Evolutionary conservation across 148 eudicot species (phyloP).

Genomic region (Rheum nobile): DNA sequence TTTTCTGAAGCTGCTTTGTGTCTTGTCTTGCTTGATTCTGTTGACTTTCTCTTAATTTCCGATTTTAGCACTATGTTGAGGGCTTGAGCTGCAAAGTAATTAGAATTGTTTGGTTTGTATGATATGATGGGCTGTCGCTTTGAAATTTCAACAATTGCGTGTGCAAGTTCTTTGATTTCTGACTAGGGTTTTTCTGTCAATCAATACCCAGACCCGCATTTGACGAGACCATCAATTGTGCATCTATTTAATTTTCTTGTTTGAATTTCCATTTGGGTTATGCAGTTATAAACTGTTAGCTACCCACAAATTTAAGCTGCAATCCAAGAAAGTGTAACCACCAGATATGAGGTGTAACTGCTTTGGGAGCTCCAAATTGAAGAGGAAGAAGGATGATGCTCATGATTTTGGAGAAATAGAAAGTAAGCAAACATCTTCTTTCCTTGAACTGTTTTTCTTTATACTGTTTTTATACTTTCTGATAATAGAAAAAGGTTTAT

Average conservation of each 20-base stretch:
- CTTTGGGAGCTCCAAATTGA: conserved; percentile 6
- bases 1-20: neutral
- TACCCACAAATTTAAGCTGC: neutral
- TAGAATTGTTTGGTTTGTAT: neutral
- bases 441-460: neutral
- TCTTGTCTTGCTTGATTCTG: neutral
- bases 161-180: neutral
- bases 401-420: neutral
- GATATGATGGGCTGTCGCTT: neutral
- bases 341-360: neutral
- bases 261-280: neutral
- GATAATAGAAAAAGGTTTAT: neutral
- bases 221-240: neutral
- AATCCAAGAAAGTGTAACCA: neutral
- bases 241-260: neutral
- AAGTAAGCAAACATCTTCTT: neutral
- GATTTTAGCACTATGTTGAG: neutral
- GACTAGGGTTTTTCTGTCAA: neutral
- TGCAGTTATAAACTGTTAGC: conserved; percentile 1
- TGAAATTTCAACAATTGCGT: neutral
- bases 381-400: neutral
- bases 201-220: neutral
- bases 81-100: neutral
- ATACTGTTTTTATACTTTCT: neutral
- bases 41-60: neutral